Base-by-base conservation (phyloP, 352 stramenopile genomes). In the Phytopythium oedochilum region DNA sequence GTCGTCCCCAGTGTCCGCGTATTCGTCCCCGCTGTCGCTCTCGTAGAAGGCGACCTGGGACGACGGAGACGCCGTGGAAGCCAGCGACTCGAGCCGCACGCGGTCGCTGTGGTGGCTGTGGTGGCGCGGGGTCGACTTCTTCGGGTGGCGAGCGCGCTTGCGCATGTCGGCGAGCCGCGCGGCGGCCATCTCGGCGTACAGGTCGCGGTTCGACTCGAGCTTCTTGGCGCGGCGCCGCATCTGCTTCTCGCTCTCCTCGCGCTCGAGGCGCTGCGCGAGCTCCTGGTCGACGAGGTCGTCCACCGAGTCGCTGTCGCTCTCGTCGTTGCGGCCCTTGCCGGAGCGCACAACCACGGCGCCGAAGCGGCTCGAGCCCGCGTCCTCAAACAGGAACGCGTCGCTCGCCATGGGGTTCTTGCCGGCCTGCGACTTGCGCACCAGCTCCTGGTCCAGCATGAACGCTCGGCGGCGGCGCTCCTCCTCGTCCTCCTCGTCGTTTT, bases 111-210 rank as follows among this genome's bases (percentile, higher is more conserved):
- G 6, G 18, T 49, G 12, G 62, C 52, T 55, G 39, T 62, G 42
- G 32, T 60, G 32, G 54, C 59, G 45, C 50, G 70, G 20, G 46
- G 43, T 71, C 55, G 50, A 35, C 59, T 79, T 68, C 50, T 70
- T 67, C 17, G 73, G 67, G 40, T 86, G 69, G 15, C 78, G 74
- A n/a, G 79, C 79, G 22, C 83, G 66, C 55, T 90, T 86, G 48
- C 79, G 72, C 77, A 90, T 86, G 12, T 53, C 61, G 10, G 57
- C 60, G 11, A 90, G 66, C 20, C 79, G 73, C 29, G 75, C 75
- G 0, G 79, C 79, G 11, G 79, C 74, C 78, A 90, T 88, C 49
- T 88, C 76, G 6, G 79, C 79, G 59, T 86, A 88, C 57, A 82
- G 36, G 51, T 90, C 78, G 25, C 75, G 71, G 53, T 90, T 90